phyloP scores from a whole-genome alignment of 1,139 yeast species.

The Scheffersomyces stambukii region DNA sequence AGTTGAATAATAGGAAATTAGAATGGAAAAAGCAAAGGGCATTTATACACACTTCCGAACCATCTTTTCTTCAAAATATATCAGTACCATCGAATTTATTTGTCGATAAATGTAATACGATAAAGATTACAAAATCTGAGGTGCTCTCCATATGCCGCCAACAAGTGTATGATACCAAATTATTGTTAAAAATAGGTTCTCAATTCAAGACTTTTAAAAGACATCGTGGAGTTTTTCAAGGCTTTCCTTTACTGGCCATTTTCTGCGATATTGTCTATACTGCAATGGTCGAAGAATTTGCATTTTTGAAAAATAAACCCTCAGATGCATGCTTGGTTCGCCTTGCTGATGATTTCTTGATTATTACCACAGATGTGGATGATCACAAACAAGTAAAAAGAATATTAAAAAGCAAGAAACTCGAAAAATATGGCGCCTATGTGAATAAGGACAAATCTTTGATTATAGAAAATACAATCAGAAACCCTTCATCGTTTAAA shows the following conservation, averaged over 20 bases:
- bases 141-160: slow-evolving; percentile 19
- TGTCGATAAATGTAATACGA: slow-evolving; percentile 26
- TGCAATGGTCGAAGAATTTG: slow-evolving; percentile 46
- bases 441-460: slow-evolving; percentile 57
- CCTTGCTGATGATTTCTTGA: slow-evolving; percentile 81
- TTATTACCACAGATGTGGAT: slow-evolving; percentile 45
- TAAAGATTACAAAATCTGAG: slow-evolving; percentile 19
- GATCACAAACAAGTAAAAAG: slow-evolving; percentile 17
- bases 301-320: slow-evolving; percentile 18
- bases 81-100: slow-evolving; percentile 4
- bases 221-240: slow-evolving; percentile 78
- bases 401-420: slow-evolving; percentile 26
- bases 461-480: slow-evolving; percentile 7
- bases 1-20: slow-evolving; percentile 5
- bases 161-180: slow-evolving; percentile 24
- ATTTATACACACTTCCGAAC: too few relatives aligned
- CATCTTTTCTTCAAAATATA: not conserved
- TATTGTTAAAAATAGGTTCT: too few relatives aligned
- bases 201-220: too few relatives aligned
- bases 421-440: slow-evolving; percentile 51
- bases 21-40: slow-evolving; percentile 7
- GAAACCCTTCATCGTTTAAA: slow-evolving; percentile 7
- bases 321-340: slow-evolving; percentile 41
- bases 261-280: slow-evolving; percentile 77
- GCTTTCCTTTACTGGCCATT: slow-evolving; percentile 71